Evolutionary conservation across 2,329 filamentous ascomycete genomes (phyloP), one percentile per base, ranked within the genome.

Genomic region (Hymenoscyphus occultus): DNA sequence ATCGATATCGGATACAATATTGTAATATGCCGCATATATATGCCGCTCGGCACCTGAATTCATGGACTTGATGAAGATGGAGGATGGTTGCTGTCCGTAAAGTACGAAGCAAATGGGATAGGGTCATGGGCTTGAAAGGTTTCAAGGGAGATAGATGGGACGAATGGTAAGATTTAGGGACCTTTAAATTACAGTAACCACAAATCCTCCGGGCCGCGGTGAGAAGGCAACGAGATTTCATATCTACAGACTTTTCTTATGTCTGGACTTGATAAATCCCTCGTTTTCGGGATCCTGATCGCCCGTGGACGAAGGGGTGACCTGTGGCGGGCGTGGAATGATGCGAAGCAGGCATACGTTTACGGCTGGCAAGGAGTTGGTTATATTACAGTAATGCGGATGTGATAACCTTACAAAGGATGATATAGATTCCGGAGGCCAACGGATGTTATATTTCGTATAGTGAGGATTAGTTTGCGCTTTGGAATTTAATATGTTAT

Each of bases 281-380:
- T 54, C 48, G 48, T 22, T 42, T 54, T 57, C 51, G 56, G 56
- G 51, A 31, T 35, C 54, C 48, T 59, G 39, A 19, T 57, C 56
- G 57, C 58, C 62, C 39, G 60, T 42, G 59, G 22, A 40, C 13
- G 45, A n/a, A 19, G 32, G 32, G 59, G 59, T 65, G 42, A 28
- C 56, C 31, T 48, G 48, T 54, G 10, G 48, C 22, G 22, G 48
- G 48, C 35, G 35, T 35, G 5, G 35, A 7, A 35, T 28, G 19
- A 54, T 54, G 48, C 22, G 48, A 54, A 54, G 48, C 10, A 28
- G 22, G 48, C 48, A 54, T 54, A 54, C 13, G 48, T 28, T 19
- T 22, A 19, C 48, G 19, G 48, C 10, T 22, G 48, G 48, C 48
- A 12, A 19, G 19, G 9, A 28, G 22, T 12, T 13, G 22, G 19